phyloP scores from a whole-genome alignment of 192 early-diverging fungal species.

The Entophlyctis helioformis region DNA sequence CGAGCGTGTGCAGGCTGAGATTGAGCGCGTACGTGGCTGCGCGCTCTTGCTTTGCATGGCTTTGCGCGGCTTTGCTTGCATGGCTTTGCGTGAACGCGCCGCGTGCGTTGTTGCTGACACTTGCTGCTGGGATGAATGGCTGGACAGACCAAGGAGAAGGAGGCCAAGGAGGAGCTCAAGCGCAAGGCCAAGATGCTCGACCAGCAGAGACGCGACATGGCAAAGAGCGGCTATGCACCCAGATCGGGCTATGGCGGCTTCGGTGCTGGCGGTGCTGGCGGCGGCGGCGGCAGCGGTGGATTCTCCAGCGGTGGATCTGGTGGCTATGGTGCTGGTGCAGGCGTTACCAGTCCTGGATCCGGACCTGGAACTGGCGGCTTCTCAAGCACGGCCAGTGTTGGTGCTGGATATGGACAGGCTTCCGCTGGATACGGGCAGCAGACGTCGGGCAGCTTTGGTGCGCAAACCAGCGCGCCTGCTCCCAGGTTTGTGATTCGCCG shows the following conservation, averaged over 20 bases:
- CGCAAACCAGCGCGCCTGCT: too few relatives aligned
- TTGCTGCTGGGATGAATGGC: too few relatives aligned
- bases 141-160: conserved; percentile 78
- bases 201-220: conserved; percentile 66
- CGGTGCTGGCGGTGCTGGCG: conserved; percentile 24
- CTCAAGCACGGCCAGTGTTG: too few relatives aligned
- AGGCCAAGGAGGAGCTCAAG: conserved; percentile 95
- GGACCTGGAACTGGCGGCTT: too few relatives aligned
- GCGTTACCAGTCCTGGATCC: too few relatives aligned
- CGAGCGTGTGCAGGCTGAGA: conserved; percentile 93
- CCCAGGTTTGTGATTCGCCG: too few relatives aligned
- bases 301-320: conserved; percentile 24
- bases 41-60: background rate
- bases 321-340: too few relatives aligned
- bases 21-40: conserved; percentile 34
- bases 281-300: conserved; percentile 24
- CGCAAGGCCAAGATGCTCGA: conserved; percentile 85
- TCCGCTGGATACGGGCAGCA: too few relatives aligned
- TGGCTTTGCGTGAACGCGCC: too few relatives aligned
- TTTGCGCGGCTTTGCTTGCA: background rate
- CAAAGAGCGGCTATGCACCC: conserved; percentile 23
- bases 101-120: too few relatives aligned
- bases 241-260: conserved; percentile 19
- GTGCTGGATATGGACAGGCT: too few relatives aligned
- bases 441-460: too few relatives aligned